Base-by-base conservation (phyloP, 2,329 filamentous ascomycete genomes). In the Pseudopyricularia cyperi region DNA sequence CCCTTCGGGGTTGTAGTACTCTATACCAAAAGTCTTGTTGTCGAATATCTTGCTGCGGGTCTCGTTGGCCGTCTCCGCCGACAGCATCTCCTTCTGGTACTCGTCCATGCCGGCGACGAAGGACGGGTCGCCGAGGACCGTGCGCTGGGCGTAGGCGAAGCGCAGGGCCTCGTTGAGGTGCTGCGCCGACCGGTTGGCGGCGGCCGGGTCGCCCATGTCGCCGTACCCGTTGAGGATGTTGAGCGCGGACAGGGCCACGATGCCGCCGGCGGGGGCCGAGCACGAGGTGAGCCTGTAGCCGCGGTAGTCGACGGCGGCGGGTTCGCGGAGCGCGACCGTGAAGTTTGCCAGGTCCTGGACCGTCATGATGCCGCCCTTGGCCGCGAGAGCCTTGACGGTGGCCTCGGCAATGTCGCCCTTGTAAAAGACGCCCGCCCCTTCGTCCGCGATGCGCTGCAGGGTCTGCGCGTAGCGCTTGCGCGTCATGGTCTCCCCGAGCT, bases 161-260 rank as follows among this genome's bases (percentile, higher is more conserved):
- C 85, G 74, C 54, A 94, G 85, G 1, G 87, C 84, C 70, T 95
- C 89, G 56, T 91, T 82, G n/a, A 95, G 68, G 0, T 84, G 74
- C 62, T 95, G 89, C 0, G 85, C 87, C 37, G 81, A 87, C 0
- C 88, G 62, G 56, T 76, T 75, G 48, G 70, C 68, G 2, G 71
- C 67, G 1, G 70, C 66, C 1, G 74, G 66, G 12, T 79, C 68
- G 19, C 26, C 37, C 1, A 51, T 9, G 17, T 79, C 82, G 3
- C 19, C 68, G 60, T 89, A 94, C 0, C 85, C 85, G 55, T 83
- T 76, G 42, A 91, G 67, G 24, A 83, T 85, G 53, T 93, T 94
- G 59, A 95, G 66, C 0, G 80, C 76, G n/a, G 79, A 80, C 55
- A 90, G 68, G 0, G 81, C 83, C 0, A 94, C 85, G 2, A 75